These are phyloP conservation scores for Pythium sukuiense DNA, from an alignment of 352 stramenopile genomes.

Conservation along the genomic window DNA sequence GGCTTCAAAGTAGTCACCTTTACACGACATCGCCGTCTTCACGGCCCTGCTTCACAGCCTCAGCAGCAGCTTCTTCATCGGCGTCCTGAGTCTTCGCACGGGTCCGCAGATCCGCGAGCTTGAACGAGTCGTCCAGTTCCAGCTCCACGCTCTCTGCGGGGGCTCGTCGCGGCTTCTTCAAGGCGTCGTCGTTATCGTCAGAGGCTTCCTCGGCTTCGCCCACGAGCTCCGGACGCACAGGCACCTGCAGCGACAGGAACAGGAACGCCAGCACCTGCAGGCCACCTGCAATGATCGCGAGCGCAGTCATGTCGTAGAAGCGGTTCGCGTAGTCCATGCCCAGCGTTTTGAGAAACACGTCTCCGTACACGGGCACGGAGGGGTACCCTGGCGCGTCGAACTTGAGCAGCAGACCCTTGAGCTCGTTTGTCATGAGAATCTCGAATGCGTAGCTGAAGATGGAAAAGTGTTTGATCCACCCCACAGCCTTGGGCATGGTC, in stretches of 20 bases:
- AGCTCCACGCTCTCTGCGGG: constrained; percentile 16
- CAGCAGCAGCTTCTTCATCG: background rate
- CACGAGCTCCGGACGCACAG: constrained; percentile 41
- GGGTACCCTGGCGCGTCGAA: constrained; percentile 81
- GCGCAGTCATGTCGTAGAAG: constrained; percentile 64
- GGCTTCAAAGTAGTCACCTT: background rate
- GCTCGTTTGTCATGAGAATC: constrained; percentile 85
- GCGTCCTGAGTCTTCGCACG: background rate
- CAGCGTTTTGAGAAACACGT: constrained; percentile 83
- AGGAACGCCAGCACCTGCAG: constrained; percentile 65
- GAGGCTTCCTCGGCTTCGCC: constrained; percentile 7
- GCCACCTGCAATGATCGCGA: constrained; percentile 47
- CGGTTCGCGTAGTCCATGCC: constrained; percentile 80
- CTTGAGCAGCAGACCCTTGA: constrained; percentile 70
- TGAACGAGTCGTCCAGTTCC: constrained; percentile 23
- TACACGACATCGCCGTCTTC: constrained; percentile 18
- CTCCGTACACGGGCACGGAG: constrained; percentile 71
- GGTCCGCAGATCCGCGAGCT: constrained; percentile 21
- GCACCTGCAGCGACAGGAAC: constrained; percentile 68
- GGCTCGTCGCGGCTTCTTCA: constrained; percentile 8
- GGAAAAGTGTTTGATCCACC: constrained; percentile 77
- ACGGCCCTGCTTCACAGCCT: background rate
- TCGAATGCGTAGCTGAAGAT: constrained; percentile 89
- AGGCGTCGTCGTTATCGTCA: background rate
- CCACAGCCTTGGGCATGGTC: constrained; percentile 65